Evolutionary conservation across 352 stramenopile species (phyloP), one percentile per base, ranked within the genome.

Genomic region (Phytophthora pini): DNA sequence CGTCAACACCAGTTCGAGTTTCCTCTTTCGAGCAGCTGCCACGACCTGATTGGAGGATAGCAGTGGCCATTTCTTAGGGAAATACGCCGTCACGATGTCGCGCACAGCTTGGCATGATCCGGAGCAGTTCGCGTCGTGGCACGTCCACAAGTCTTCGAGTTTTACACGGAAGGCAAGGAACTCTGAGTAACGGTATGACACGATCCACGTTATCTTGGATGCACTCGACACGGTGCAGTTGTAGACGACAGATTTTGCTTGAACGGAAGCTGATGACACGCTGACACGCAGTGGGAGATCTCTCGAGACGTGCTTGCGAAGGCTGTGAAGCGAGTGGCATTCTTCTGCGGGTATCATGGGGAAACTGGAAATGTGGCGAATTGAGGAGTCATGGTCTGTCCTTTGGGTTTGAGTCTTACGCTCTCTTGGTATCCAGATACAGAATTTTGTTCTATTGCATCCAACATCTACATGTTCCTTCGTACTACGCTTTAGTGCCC

Each of bases 101-200:
- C 78, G 78, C 45, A 88, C 75, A 36, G 78, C 68, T 41, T 89
- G 67, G 45, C 80, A 89, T 36, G 80, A 87, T 22, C 80, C 80
- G 10, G 29, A 69, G 71, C 80, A 89, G 58, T 86, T 88, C 56
- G 27, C 7, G 26, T 60, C 68, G 50, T 78, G 62, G 36, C 80
- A 89, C 13, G 78, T 89, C 65, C 68, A 73, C 29, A 74, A 31
- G n/a, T 82, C 67, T 15, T 82, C 64, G 34, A 89, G 43, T 17
- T 76, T 61, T 52, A 36, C 60, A 44, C 78, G 74, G 59, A 89
- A 85, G 2, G 63, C 67, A 32, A 68, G 51, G 41, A 89, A 83
- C 68, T 87, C 78, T 22, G 77, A 86, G 72, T 82, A 85, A 9
- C 76, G 77, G 65, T 84, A 85, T 45, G 74, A 70, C 26, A 79